Percentiles rank a stretch among this genome's conserved stretches.
Conservation (phyloP, 73 alveolate genomes). For the Effrenium voratum region DNA sequence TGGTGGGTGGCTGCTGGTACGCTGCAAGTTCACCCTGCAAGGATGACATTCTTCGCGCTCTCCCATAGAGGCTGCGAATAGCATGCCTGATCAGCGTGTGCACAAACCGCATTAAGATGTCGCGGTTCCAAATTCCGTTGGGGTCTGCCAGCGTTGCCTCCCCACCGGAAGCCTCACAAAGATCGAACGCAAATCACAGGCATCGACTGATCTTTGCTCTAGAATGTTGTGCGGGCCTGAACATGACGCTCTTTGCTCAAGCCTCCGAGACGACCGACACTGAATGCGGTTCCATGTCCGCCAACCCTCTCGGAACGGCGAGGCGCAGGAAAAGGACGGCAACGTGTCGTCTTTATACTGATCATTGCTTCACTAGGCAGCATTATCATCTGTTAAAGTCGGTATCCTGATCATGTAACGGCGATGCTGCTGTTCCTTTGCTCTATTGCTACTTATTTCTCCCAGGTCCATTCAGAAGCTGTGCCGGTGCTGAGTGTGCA, state of each 20-base stretch:
- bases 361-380: background rate
- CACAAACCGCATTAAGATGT: too few species aligned
- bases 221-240: too few species aligned
- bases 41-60: constrained; percentile 55
- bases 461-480: too few species aligned
- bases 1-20: constrained; percentile 83
- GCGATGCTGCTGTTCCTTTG: too few species aligned
- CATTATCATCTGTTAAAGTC: too few species aligned
- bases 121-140: background rate
- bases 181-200: background rate
- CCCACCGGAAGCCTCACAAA: background rate
- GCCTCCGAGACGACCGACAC: background rate
- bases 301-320: background rate
- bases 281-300: background rate
- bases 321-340: background rate
- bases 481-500: too few species aligned
- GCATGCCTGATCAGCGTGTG: too few species aligned
- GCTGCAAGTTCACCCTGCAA: constrained; percentile 86
- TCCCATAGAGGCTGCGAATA: too few species aligned
- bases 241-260: too few species aligned
- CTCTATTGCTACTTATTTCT: too few species aligned
- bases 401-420: too few species aligned
- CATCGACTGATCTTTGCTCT: too few species aligned
- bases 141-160: background rate
- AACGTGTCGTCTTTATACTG: background rate